These are phyloP conservation scores for Acmispon strigosus DNA, from an alignment of 306 rosid species.

Conservation along the genomic window DNA sequence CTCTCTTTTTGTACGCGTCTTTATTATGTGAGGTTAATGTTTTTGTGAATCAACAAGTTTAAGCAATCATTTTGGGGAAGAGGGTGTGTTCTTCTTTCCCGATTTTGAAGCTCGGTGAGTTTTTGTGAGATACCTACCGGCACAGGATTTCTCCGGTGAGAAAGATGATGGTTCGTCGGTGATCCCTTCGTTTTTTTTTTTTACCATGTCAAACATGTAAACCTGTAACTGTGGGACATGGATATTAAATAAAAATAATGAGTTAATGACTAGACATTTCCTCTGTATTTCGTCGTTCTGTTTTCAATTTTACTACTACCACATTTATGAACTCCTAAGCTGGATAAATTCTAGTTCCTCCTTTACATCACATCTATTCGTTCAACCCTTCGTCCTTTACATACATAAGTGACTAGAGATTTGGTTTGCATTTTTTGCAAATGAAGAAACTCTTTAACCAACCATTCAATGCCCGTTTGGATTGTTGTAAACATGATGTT, in stretches of 20 bases:
- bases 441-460: too few species aligned
- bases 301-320: neutral
- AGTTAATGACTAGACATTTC: neutral
- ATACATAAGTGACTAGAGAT: too few species aligned
- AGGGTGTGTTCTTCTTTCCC: constrained; percentile 10
- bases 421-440: too few species aligned
- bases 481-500: too few species aligned
- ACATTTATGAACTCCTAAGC: neutral
- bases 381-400: too few species aligned
- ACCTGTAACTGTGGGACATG: constrained; percentile 28
- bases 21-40: neutral
- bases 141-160: constrained; percentile 72
- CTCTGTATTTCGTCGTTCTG: neutral
- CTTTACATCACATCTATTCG: too few species aligned
- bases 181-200: constrained; percentile 7
- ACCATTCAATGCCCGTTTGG: too few species aligned
- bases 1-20: neutral
- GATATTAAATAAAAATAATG: constrained; percentile 35
- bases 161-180: constrained; percentile 77
- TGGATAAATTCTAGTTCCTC: neutral
- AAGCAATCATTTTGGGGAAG: constrained; percentile 3
- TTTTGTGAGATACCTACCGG: constrained; percentile 50
- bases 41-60: constrained; percentile 37
- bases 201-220: constrained; percentile 8
- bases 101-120: constrained; percentile 49